Evolutionary conservation across 352 stramenopile species (phyloP).

Genomic region (Phytophthora capsici): DNA sequence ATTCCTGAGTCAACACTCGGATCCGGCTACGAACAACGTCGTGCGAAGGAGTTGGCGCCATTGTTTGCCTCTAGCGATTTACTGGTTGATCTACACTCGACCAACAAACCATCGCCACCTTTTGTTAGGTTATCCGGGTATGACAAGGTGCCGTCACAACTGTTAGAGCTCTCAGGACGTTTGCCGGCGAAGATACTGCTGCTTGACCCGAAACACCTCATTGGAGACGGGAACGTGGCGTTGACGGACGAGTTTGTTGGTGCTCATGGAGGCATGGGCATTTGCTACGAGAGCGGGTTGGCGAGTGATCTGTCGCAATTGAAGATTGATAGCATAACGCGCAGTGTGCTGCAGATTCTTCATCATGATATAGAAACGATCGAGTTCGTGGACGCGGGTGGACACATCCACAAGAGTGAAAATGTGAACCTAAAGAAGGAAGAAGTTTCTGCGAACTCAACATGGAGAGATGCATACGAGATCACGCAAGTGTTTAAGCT

Average conservation of each 20-base stretch:
- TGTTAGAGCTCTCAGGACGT: constrained; percentile 41
- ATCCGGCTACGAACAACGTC: constrained; percentile 53
- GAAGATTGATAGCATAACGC: constrained; percentile 53
- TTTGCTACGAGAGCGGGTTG: constrained; percentile 77
- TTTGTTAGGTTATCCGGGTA: constrained; percentile 71
- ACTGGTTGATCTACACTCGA: constrained; percentile 80
- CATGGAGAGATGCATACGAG: constrained; percentile 36
- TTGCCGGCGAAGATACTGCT: constrained; percentile 66
- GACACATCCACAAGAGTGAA: background rate
- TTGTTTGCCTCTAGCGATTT: constrained; percentile 60
- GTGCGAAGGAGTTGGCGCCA: constrained; percentile 62
- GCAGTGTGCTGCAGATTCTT: constrained; percentile 59
- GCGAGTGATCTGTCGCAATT: constrained; percentile 55
- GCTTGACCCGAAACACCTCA: constrained; percentile 63
- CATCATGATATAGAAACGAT: constrained; percentile 47
- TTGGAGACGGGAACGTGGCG: constrained; percentile 61
- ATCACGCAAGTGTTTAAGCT: constrained; percentile 75
- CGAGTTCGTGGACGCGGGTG: constrained; percentile 24
- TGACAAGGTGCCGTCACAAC: constrained; percentile 26
- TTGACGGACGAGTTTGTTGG: constrained; percentile 81
- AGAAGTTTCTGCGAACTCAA: background rate
- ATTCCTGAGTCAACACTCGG: constrained; percentile 1
- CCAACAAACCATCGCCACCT: constrained; percentile 74
- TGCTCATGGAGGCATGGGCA: constrained; percentile 56
- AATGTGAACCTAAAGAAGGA: background rate